These are phyloP conservation scores for Usnea hakonensis DNA, from an alignment of 495 filamentous ascomycete genomes.

Conservation along the genomic window DNA sequence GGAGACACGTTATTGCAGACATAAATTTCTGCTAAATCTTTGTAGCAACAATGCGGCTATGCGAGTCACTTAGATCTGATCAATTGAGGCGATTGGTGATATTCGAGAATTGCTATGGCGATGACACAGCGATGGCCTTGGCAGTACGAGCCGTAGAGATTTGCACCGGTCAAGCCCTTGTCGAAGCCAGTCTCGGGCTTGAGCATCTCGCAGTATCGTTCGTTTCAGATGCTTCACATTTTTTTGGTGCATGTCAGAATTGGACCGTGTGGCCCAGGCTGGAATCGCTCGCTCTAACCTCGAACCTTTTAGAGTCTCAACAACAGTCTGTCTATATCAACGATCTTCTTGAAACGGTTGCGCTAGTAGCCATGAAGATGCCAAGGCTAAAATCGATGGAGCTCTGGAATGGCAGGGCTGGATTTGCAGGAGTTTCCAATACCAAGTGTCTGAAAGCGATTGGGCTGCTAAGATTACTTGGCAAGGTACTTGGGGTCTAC, in stretches of 20 bases:
- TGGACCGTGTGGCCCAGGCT: slow-evolving; percentile 9
- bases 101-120: slow-evolving; percentile 15
- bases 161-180: slow-evolving; percentile 14
- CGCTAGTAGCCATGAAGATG: slow-evolving; percentile 32
- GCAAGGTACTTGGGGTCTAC: slow-evolving; percentile 33
- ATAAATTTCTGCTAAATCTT: slow-evolving; percentile 18
- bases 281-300: slow-evolving; percentile 31
- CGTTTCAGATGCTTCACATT: slow-evolving; percentile 20
- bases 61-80: slow-evolving; percentile 23
- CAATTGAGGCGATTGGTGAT: slow-evolving; percentile 21
- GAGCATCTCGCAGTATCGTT: slow-evolving; percentile 21
- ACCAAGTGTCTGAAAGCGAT: slow-evolving; percentile 25
- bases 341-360: slow-evolving; percentile 24
- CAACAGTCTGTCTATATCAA: slow-evolving; percentile 15
- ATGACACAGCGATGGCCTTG: slow-evolving; percentile 18
- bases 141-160: slow-evolving; percentile 22
- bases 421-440: slow-evolving; percentile 31
- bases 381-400: slow-evolving; percentile 34
- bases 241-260: slow-evolving; percentile 19
- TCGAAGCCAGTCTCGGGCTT: slow-evolving; percentile 15
- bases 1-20: slow-evolving; percentile 14
- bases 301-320: slow-evolving; percentile 21
- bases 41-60: slow-evolving; percentile 18
- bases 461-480: slow-evolving; percentile 28
- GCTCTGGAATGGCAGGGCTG: slow-evolving; percentile 35